These are phyloP conservation scores for Saccharomycopsis lassenensis DNA, from an alignment of 805 yeast species.

Conservation along the genomic window DNA sequence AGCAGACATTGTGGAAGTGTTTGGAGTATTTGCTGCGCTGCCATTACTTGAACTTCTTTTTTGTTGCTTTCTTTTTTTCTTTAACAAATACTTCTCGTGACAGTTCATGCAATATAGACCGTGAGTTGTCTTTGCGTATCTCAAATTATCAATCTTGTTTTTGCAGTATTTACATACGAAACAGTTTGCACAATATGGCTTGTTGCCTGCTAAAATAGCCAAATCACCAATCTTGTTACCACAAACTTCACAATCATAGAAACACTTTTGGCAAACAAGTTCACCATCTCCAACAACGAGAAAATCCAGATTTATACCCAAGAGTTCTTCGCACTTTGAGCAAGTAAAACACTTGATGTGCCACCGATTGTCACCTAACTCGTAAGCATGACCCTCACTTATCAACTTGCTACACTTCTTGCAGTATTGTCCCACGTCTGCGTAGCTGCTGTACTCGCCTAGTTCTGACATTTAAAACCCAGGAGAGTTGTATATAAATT, in stretches of 20 bases:
- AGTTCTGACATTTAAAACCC: too few relatives aligned
- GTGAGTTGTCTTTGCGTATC: slow-evolving; percentile 86
- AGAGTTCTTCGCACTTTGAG: slow-evolving; percentile 63
- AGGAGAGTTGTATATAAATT: too few relatives aligned
- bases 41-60: slow-evolving; percentile 18
- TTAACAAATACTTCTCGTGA: slow-evolving; percentile 72
- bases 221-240: slow-evolving; percentile 79
- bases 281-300: slow-evolving; percentile 89
- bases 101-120: slow-evolving; percentile 91
- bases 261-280: slow-evolving; percentile 80
- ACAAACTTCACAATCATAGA: slow-evolving; percentile 84
- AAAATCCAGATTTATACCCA: slow-evolving; percentile 84
- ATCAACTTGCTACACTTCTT: slow-evolving; percentile 43
- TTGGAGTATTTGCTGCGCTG: slow-evolving; percentile 15
- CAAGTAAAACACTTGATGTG: slow-evolving; percentile 89
- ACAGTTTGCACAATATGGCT: slow-evolving; percentile 86
- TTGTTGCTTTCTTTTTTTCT: slow-evolving; percentile 47
- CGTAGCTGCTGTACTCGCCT: not conserved
- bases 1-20: slow-evolving; percentile 10
- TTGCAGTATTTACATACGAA: slow-evolving; percentile 86
- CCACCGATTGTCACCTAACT: slow-evolving; percentile 91
- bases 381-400: slow-evolving; percentile 89
- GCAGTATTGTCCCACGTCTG: slow-evolving; percentile 21
- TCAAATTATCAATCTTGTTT: slow-evolving; percentile 71
- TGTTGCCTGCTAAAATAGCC: slow-evolving; percentile 91